Base-by-base conservation (phyloP, 2,329 filamentous ascomycete genomes). In the Cryphonectria japonica region DNA sequence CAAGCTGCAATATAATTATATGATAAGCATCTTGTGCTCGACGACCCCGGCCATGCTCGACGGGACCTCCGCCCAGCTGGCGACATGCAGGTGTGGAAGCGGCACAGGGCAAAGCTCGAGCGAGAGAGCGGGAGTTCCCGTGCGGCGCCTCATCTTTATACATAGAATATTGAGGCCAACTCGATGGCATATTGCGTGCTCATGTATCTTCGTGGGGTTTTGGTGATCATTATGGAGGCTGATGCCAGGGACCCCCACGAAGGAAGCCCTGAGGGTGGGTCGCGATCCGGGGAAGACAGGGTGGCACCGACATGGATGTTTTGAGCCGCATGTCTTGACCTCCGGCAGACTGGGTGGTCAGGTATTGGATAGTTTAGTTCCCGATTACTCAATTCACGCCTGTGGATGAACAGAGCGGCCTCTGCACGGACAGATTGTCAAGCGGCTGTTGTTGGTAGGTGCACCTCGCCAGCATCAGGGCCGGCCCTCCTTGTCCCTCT, bases 161-260 rank as follows among this genome's bases (percentile, higher is more conserved):
- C 11, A 26, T 2, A 9, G 11, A 6, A 34, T 37, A 43, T 37
- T 72, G 72, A 75, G 71, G 67, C 16, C 67, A 59, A n/a, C 13
- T 34, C 26, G 62, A 22, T 46, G 50, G 39, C 37, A 43, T 61
- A 72, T 71, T 67, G 62, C 71, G 71, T 69, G 69, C 66, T 70
- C 63, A 66, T 46, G 65, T 34, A 66, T 60, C 29, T 41, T 63
- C 71, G 71, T 72, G 71, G 71, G 71, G 69, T 67, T 67, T 54
- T 69, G 69, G 52, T 71, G 62, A 66, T 61, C 62, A 6, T 67
- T 50, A 34, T 46, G 32, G 54, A 59, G 65, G 62, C 41, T 72
- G 39, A 72, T 70, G 70, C 64, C 68, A 72, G 63, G 65, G 39
- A 72, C 54, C 54, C 54, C 54, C 54, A 59, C 54, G 54, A 59